Evolutionary conservation across 192 early-diverging fungal genomes (phyloP), one percentile per base, ranked within the genome.

Genomic region (Spizellomyces sp.): DNA sequence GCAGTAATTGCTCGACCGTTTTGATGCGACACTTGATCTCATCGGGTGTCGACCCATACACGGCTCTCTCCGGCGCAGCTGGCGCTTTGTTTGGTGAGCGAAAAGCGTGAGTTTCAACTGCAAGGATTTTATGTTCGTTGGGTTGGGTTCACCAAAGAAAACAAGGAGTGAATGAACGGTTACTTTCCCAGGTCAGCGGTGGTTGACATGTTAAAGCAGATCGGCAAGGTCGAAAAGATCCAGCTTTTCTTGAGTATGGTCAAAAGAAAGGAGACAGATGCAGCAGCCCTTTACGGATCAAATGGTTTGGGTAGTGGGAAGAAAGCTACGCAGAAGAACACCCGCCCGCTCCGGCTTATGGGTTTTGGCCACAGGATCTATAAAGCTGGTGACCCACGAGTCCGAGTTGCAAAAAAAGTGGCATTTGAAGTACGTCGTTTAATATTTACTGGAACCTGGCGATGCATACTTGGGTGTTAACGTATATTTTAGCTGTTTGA

Each of bases 1-100:
- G 80, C 17, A 75, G 73, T 61, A 82, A 81, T 67, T 85, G 84
- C 76, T 78, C 75, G 7, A 83, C 84, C 14, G 86, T 87, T 36
- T 81, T 86, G 5, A 90, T 90, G 88, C 78, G 89, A 59, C 89
- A 90, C 66, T 75, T 90, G 54, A 87, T 84, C 8, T 87, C 85
- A 4, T 77, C 79, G 22, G 83, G 82, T 3, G 87, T 90, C 12
- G 89, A 90, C 74, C 86, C 75, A 56, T 90, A 89, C 70, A 90
- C 77, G 58, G 88, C 68, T 63, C 86, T 71, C 64, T 86, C 77
- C 60, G 89, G 89, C 4, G 75, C 89, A 6, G 79, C 85, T 22
- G 86, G 88, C 14, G 88, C 89, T 8, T 71, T 90, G 10, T 90
- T 89, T 74, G 89, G 89, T 14, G 88, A 75, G 76, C 82, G 77